Percentiles rank a stretch among this genome's conserved stretches.
Evolutionary conservation across 768 basidiomycete genomes (phyloP).

Genomic region (Kwoniella heveanensis): DNA sequence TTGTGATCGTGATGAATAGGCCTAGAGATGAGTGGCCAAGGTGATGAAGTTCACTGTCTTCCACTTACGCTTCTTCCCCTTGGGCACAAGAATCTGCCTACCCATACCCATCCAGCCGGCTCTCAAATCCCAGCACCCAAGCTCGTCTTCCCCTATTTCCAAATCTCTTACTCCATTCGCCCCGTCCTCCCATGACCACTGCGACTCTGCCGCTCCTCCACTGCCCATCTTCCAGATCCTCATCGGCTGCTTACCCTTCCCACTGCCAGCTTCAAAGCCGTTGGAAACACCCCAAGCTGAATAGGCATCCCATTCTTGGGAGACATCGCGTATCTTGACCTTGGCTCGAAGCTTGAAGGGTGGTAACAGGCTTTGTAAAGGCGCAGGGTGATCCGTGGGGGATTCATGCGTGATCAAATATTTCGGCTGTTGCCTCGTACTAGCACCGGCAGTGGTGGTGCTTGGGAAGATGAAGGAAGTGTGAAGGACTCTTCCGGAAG

Average conservation of each 20-base stretch:
- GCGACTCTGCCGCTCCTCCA: conserved; percentile 77
- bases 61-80: conserved; percentile 73
- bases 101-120: conserved; percentile 68
- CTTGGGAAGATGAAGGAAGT: conserved; percentile 80
- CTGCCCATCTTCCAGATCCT: conserved; percentile 64
- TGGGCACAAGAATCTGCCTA: conserved; percentile 67
- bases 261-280: conserved; percentile 38
- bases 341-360: conserved; percentile 85
- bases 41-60: too few relatives aligned
- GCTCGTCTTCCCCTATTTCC: conserved; percentile 45
- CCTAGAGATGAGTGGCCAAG: too few relatives aligned
- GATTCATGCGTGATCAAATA: conserved; percentile 62
- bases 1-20: too few relatives aligned
- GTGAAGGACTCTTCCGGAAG: conserved; percentile 78
- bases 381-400: conserved; percentile 25
- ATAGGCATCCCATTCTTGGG: conserved; percentile 78
- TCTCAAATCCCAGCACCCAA: conserved; percentile 56
- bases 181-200: conserved; percentile 69
- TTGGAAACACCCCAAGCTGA: conserved; percentile 79
- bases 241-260: conserved; percentile 43
- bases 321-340: conserved; percentile 77
- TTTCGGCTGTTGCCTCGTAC: conserved; percentile 57
- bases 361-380: conserved; percentile 59
- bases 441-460: conserved; percentile 37
- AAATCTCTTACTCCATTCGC: conserved; percentile 50